Conservation (phyloP, 805 yeast species). For the Kluyveromyces wickerhamii region DNA sequence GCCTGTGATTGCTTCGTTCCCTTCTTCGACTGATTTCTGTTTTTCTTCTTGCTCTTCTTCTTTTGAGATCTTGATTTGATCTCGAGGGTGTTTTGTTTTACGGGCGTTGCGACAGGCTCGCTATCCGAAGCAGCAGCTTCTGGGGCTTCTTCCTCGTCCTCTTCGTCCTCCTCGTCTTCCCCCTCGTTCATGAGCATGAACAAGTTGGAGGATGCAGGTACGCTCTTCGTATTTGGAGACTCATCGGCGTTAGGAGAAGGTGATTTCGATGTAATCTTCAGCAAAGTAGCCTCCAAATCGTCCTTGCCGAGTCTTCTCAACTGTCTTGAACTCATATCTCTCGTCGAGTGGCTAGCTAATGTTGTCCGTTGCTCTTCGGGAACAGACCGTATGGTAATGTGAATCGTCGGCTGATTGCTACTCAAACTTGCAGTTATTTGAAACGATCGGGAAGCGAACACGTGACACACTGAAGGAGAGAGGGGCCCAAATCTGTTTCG, state of each 20-base stretch:
- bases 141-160: conserved; percentile 11
- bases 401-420: too few species aligned
- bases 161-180: conserved; percentile 11
- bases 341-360: too few species aligned
- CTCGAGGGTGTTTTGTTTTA: too few species aligned
- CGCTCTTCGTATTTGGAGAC: conserved; percentile 3
- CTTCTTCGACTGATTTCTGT: conserved; percentile 21
- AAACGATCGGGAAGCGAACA: too few species aligned
- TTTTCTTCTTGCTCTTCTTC: conserved; percentile 22
- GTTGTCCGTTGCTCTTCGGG: too few species aligned
- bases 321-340: conserved; percentile 34
- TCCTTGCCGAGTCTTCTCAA: conserved; percentile 30
- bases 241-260: not conserved
- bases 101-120: conserved; percentile 13
- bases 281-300: conserved; percentile 11
- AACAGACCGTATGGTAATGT: too few species aligned
- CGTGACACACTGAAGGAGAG: too few species aligned
- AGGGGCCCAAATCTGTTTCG: too few species aligned
- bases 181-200: conserved; percentile 25
- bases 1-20: conserved; percentile 9
- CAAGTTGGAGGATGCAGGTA: conserved; percentile 11
- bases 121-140: conserved; percentile 6
- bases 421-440: too few species aligned
- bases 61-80: conserved; percentile 20
- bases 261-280: conserved; percentile 5